Evolutionary conservation across 495 filamentous ascomycete genomes (phyloP), one percentile per base, ranked within the genome.

Genomic region (Hyaloscypha bicolor): DNA sequence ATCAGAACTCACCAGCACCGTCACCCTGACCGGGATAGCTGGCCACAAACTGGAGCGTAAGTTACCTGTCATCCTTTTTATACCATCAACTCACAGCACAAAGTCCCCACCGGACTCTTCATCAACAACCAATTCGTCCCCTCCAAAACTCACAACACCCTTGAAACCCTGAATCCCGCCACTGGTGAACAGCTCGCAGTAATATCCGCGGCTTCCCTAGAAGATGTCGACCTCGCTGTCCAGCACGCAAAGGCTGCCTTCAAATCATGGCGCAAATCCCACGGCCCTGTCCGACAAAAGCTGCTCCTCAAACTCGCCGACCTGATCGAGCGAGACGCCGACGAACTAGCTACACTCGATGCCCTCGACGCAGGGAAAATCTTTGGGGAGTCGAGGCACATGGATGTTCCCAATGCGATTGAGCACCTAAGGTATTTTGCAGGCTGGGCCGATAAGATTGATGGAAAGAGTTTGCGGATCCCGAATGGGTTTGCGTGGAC

Each of bases 361-460:
- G 90, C 90, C 1, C 94, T 93, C 86, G 93, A 97, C 76, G 96
- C 95, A 74, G 93, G 93, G 69, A 96, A 96, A 77, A 91, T 93
- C 1, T 93, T 94, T 76, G 76, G 77, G n/a, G 88, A 90, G 48
- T 84, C 91, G 2, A 76, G 90, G 58, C 87, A 81, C 55, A 88
- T 90, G 63, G 91, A 97, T 71, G 69, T 96, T 9, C 78, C 78
- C 3, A 91, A 93, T 70, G 88, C 91, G 58, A 75, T 85, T 63
- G 82, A 80, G 21, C 83, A 82, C 48, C 74, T 97, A 59, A 88
- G 88, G 62, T 96, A 97, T 78, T 97, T 95, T 70, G 93, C 85
- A 60, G 94, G 94, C 59, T 97, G 86, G 76, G 91, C 93, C 60
- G 93, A 97, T 81, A 97, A 97, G 80, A 85, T 95, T 71, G 85